phyloP scores from a whole-genome alignment of 2,329 filamentous ascomycete genomes.

The Pseudogymnoascus sp. region DNA sequence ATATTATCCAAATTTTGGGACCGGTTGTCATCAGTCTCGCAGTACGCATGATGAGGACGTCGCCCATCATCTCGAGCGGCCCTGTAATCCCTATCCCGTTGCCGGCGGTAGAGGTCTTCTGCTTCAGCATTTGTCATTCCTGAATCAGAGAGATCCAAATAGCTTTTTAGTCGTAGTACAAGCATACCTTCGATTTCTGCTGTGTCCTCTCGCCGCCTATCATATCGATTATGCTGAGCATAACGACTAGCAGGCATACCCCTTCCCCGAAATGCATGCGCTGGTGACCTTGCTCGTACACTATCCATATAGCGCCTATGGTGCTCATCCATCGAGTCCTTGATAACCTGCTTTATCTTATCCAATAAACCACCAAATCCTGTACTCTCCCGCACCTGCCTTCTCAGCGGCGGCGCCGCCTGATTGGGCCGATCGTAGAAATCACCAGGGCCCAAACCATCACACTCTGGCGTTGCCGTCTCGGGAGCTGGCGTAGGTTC shows the following conservation, averaged over 20 bases:
- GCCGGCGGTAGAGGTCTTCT: background rate
- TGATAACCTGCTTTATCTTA: background rate
- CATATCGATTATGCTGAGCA: background rate
- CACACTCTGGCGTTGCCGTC: background rate
- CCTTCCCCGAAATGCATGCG: background rate
- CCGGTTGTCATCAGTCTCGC: background rate
- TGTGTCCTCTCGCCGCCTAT: background rate
- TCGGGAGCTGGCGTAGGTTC: background rate
- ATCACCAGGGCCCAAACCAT: background rate
- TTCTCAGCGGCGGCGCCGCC: background rate
- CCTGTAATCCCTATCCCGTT: background rate
- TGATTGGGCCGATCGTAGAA: background rate
- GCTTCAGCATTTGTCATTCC: background rate
- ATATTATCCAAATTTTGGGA: background rate
- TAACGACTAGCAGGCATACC: background rate
- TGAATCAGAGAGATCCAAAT: background rate
- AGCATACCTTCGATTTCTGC: background rate
- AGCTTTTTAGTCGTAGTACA: background rate
- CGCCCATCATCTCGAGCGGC: background rate
- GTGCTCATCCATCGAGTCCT: background rate
- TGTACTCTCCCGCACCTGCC: background rate
- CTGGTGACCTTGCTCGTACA: background rate
- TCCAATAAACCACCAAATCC: background rate
- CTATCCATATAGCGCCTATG: background rate
- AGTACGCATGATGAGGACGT: background rate